Conservation (phyloP, 78 protist genomes). For the Dictyostelium purpureum region DNA sequence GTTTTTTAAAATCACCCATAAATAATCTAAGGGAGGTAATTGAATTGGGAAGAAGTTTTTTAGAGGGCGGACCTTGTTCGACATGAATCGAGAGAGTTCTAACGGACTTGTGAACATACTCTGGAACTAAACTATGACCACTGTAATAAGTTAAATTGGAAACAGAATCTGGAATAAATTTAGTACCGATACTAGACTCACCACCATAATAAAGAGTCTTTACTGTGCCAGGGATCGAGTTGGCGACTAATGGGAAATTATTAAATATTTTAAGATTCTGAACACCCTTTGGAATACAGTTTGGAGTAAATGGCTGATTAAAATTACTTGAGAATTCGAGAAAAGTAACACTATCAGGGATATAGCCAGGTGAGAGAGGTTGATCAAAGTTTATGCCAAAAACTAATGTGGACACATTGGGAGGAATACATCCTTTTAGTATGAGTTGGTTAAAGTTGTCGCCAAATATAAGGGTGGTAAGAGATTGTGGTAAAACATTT, state of each 20-base stretch:
- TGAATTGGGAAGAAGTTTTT: neutral
- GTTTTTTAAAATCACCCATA: neutral
- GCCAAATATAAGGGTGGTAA: neutral
- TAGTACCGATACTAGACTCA: neutral
- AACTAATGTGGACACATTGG: neutral
- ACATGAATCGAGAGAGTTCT: neutral
- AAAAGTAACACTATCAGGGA: neutral
- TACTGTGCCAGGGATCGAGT: neutral
- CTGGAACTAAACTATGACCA: neutral
- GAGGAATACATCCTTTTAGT: neutral
- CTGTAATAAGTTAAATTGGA: neutral
- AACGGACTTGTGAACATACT: neutral
- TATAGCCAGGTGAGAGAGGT: neutral
- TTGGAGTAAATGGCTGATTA: neutral
- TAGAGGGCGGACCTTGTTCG: neutral
- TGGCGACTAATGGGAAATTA: neutral
- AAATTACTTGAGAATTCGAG: neutral
- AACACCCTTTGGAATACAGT: neutral
- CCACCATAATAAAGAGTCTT: neutral
- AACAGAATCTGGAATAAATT: neutral
- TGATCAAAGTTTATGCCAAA: conserved; percentile 11
- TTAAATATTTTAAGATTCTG: neutral
- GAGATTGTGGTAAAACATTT: neutral
- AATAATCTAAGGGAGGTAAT: neutral
- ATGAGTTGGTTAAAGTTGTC: neutral